Percentiles rank a stretch among this genome's conserved stretches.
These are phyloP conservation scores for Helicostylum pulchrum DNA, from an alignment of 192 early-diverging fungal species.

Conservation along the genomic window DNA sequence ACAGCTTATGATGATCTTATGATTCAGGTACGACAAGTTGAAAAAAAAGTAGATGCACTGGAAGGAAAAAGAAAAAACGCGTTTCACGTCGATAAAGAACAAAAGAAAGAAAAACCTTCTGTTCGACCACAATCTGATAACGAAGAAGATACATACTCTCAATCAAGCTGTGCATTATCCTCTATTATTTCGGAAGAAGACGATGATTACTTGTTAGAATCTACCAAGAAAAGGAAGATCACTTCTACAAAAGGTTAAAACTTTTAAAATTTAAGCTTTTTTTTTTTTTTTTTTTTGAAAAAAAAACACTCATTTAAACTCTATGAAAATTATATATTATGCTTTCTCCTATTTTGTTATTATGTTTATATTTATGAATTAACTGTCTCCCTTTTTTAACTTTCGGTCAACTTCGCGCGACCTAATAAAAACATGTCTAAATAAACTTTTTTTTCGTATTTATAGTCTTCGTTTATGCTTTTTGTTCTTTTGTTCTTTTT, in stretches of 20 bases:
- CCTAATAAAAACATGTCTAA: not conserved
- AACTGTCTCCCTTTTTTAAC: not conserved
- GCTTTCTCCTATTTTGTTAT: not conserved
- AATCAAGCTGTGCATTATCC: too few species aligned
- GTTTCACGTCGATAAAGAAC: not conserved
- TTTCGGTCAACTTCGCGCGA: not conserved
- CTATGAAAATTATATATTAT: not conserved
- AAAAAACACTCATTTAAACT: not conserved
- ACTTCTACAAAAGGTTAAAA: not conserved
- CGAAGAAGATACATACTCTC: not conserved
- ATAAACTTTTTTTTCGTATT: not conserved
- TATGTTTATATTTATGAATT: conserved; percentile 2
- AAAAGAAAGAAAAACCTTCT: not conserved
- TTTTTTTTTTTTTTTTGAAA: not conserved
- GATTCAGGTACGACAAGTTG: conserved; percentile 25
- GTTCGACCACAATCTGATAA: not conserved
- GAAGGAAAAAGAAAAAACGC: conserved; percentile 10
- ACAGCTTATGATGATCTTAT: conserved; percentile 29
- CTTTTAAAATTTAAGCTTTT: not conserved
- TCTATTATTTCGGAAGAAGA: too few species aligned
- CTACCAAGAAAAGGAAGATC: too few species aligned
- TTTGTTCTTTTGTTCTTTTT: not conserved
- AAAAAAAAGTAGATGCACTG: conserved; percentile 13
- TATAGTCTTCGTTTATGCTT: not conserved
- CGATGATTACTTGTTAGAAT: too few species aligned